These are phyloP conservation scores for Anethum foeniculum DNA, from an alignment of 140 eudicot species.

Conservation along the genomic window DNA sequence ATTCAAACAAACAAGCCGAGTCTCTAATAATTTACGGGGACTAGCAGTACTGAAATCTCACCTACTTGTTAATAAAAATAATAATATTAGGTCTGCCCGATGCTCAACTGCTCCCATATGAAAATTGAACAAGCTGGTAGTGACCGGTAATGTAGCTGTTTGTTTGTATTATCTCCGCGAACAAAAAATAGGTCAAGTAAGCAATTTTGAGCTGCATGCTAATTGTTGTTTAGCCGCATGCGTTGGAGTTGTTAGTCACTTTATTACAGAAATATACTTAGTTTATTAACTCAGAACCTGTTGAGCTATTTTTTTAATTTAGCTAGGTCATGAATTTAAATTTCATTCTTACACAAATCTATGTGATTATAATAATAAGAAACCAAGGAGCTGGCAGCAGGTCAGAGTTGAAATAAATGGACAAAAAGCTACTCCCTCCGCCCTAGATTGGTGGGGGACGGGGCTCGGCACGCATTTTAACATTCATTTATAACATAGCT, in stretches of 20 bases:
- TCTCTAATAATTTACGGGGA: too few species aligned
- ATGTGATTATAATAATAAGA: too few species aligned
- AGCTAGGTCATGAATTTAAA: too few species aligned
- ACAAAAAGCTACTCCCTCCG: not conserved
- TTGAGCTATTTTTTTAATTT: not conserved
- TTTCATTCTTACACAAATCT: too few species aligned
- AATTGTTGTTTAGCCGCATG: conserved; percentile 6
- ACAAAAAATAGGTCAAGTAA: not conserved
- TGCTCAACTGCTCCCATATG: conserved; percentile 10
- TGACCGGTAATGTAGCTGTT: not conserved
- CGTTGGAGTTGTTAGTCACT: conserved; percentile 4
- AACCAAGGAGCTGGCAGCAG: not conserved
- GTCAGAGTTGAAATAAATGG: not conserved
- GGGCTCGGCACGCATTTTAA: too few species aligned
- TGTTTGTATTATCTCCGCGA: conserved; percentile 1
- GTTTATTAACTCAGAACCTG: not conserved
- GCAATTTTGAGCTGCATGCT: not conserved
- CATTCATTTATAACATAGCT: too few species aligned
- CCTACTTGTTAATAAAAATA: not conserved
- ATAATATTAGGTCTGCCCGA: not conserved
- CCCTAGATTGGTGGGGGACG: too few species aligned
- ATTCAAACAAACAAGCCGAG: too few species aligned
- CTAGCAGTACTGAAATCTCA: not conserved
- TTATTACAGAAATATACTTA: not conserved
- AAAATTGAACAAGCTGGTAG: conserved; percentile 1